Evolutionary conservation across 148 eudicot genomes (phyloP).

Genomic region (Rhododendron williamsianum): DNA sequence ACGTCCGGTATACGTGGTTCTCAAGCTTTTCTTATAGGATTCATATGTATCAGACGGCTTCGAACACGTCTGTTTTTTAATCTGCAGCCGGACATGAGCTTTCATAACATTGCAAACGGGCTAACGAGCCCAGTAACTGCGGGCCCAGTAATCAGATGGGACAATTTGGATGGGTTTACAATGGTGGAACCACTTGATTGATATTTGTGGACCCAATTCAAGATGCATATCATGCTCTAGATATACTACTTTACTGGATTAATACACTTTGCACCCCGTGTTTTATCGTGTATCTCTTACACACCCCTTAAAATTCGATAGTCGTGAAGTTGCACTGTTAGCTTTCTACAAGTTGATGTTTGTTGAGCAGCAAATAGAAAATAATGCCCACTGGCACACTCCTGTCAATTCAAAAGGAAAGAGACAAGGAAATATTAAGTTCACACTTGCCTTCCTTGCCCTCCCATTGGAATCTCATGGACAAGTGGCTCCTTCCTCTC

Average conservation of each 20-base stretch:
- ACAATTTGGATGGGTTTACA: not conserved
- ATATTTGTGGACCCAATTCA: no score
- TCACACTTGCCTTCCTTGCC: no score
- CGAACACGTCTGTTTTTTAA: not conserved
- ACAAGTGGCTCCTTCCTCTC: no score
- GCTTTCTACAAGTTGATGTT: not conserved
- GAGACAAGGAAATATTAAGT: no score
- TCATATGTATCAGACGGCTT: not conserved
- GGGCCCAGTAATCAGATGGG: not conserved
- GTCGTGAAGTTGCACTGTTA: not conserved
- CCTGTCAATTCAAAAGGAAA: not conserved
- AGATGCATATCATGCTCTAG: no score
- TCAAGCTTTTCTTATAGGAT: not conserved
- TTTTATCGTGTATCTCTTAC: no score
- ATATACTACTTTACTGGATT: no score
- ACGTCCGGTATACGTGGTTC: not conserved
- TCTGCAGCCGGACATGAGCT: not conserved
- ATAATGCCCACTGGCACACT: not conserved
- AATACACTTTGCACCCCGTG: no score
- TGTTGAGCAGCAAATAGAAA: not conserved
- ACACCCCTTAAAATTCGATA: no score
- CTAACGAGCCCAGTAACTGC: no score
- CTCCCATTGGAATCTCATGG: no score
- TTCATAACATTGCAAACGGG: not conserved
- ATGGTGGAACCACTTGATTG: not conserved